phyloP scores from a whole-genome alignment of 2,329 filamentous ascomycete species.

The Ilyonectria sp. region DNA sequence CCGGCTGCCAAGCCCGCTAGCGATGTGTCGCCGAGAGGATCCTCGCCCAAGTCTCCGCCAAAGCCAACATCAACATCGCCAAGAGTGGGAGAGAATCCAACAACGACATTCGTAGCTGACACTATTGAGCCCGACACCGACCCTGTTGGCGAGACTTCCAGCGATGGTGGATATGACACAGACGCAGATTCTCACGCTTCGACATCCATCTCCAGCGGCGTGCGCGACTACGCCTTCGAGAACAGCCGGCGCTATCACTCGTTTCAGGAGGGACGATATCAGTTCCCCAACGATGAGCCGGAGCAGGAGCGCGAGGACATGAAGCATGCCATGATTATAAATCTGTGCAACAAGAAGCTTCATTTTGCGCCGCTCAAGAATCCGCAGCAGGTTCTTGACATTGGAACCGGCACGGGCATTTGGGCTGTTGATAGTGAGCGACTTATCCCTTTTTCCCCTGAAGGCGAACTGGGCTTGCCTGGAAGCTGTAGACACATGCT shows the following conservation, averaged over 20 bases:
- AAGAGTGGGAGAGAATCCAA: too few species aligned
- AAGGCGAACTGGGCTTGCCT: neutral
- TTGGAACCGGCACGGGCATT: conserved; percentile 21
- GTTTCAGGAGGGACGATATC: conserved; percentile 23
- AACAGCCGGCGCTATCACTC: conserved; percentile 22
- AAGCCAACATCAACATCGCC: too few species aligned
- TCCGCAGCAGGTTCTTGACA: conserved; percentile 18
- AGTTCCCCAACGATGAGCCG: conserved; percentile 22
- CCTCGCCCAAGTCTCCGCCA: too few species aligned
- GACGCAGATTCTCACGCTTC: conserved; percentile 9
- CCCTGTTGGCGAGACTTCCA: neutral
- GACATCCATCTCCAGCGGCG: conserved; percentile 19
- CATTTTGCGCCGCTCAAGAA: conserved; percentile 12
- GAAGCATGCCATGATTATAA: conserved; percentile 24
- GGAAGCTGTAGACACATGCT: neutral
- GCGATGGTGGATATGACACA: conserved; percentile 10
- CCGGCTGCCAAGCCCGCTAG: too few species aligned
- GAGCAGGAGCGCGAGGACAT: conserved; percentile 24
- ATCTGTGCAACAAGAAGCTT: conserved; percentile 16
- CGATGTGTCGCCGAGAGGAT: too few species aligned
- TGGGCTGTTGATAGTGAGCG: conserved; percentile 26
- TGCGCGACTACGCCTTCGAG: conserved; percentile 27
- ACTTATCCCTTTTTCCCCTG: neutral
- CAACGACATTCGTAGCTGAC: too few species aligned
- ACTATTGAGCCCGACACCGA: too few species aligned